Percentiles rank a stretch among this genome's conserved stretches.
Evolutionary conservation across 2,329 filamentous ascomycete species (phyloP).

Genomic region (Alternaria conjuncta): DNA sequence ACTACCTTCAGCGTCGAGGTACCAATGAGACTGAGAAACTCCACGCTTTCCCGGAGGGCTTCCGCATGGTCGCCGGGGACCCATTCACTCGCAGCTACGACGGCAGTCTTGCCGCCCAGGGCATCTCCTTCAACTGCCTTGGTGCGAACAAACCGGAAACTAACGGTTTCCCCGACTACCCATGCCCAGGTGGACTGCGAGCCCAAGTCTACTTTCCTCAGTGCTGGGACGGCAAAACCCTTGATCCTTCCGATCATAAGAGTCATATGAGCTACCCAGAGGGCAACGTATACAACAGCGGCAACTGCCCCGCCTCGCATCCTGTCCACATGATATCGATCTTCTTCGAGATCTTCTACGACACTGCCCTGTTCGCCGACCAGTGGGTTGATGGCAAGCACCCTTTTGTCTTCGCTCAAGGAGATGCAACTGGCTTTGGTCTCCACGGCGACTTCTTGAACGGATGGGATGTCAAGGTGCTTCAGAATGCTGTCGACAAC

Average conservation of each 20-base stretch:
- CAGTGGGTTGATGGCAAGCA: slow-evolving; percentile 53
- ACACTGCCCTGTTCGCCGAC: slow-evolving; percentile 56
- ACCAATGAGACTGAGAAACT: slow-evolving; percentile 66
- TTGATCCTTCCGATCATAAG: slow-evolving; percentile 65
- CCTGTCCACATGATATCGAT: slow-evolving; percentile 62
- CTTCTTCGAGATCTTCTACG: slow-evolving; percentile 65
- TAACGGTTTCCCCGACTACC: slow-evolving; percentile 71
- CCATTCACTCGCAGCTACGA: slow-evolving; percentile 62
- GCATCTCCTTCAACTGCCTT: slow-evolving; percentile 65
- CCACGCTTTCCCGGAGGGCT: slow-evolving; percentile 71
- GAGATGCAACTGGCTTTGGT: slow-evolving; percentile 73
- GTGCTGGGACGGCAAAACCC: slow-evolving; percentile 70
- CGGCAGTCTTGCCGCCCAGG: slow-evolving; percentile 52
- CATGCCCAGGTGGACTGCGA: slow-evolving; percentile 67
- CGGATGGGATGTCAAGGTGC: slow-evolving; percentile 70
- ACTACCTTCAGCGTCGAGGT: slow-evolving; percentile 67
- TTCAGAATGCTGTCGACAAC: slow-evolving; percentile 71
- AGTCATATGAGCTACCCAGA: slow-evolving; percentile 69
- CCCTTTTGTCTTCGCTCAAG: slow-evolving; percentile 68
- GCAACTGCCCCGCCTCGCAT: slow-evolving; percentile 60
- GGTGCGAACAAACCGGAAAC: slow-evolving; percentile 48
- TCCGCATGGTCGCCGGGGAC: slow-evolving; percentile 76
- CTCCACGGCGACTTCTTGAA: slow-evolving; percentile 74
- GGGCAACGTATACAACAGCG: slow-evolving; percentile 53
- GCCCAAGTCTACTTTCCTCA: slow-evolving; percentile 75